Evolutionary conservation across 495 filamentous ascomycete species (phyloP), one percentile per base, ranked within the genome.

Genomic region (Penicillium atrosanguineum): DNA sequence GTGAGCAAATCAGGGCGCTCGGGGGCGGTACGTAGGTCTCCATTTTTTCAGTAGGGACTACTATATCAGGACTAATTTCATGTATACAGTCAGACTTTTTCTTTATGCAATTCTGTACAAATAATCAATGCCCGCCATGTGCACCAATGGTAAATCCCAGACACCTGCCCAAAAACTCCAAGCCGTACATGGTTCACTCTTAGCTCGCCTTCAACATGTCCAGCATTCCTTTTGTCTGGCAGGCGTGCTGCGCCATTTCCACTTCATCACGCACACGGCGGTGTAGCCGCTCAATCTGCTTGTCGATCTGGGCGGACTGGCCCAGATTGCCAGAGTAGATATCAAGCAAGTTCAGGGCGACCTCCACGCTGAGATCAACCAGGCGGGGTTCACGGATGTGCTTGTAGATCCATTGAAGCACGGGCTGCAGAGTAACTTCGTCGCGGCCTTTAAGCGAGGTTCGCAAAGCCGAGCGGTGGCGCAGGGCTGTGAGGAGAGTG

Each of bases 381-480:
- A 91, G 86, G 21, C 90, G 81, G 28, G 91, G 87, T 64, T 97
- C 86, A 4, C 80, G 71, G 55, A 97, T 85, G 64, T 90, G 78
- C 63, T 85, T 85, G 65, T 83, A 77, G 6, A 91, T 75, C 94
- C 94, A 99, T 55, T 78, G 82, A 39, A 97, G 72, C 2, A 97
- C 79, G 0, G 92, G 92, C 62, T 88, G 79, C 3, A 97, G 83
- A 0, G 85, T 83, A 7, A 80, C 77, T 67, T 95, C 91, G 64
- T 96, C 91, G n/a, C 94, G 83, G 44, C 84, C 83, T 60, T 85
- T 78, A 29, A 99, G 77, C 7, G 94, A 89, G 23, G 87, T 81
- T n/a, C 86, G 81, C 40, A 95, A 79, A 1, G 95, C 94, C 31
- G 87, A 91, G 26, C 94, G 87, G 70, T 99, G 94, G 8, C 87